Percentiles rank a stretch among this genome's conserved stretches.
Conservation (phyloP, 805 yeast genomes). For the Lipomyces mesembrius region DNA sequence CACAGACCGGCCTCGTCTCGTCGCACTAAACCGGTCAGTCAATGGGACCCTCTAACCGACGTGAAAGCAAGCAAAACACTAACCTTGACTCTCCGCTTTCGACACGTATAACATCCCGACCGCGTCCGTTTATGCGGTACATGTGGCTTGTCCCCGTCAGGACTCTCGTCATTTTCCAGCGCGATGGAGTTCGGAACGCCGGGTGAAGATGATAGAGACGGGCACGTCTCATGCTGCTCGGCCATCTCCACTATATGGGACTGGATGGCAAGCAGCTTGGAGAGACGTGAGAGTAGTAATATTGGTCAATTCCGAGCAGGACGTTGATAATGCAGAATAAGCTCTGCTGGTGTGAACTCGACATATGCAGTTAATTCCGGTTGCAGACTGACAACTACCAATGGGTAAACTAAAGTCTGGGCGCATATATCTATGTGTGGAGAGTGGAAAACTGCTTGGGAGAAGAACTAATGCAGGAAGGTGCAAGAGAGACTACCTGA, state of each 20-base stretch:
- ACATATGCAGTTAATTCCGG: not conserved
- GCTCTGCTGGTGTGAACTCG: not conserved
- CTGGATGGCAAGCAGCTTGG: not conserved
- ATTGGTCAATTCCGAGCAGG: not conserved
- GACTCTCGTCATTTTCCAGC: not conserved
- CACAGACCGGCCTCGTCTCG: constrained; percentile 30
- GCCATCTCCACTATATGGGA: not conserved
- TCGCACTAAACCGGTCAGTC: constrained; percentile 27
- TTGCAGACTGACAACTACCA: not conserved
- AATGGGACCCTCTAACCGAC: not conserved
- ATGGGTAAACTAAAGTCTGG: not conserved
- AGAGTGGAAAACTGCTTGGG: not conserved
- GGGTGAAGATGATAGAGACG: not conserved
- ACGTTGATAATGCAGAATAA: not conserved
- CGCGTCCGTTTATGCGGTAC: constrained; percentile 28
- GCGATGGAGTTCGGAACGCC: not conserved
- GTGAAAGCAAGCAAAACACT: not conserved
- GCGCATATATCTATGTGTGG: not conserved
- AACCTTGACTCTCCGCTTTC: constrained; percentile 35
- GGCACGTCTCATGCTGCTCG: not conserved
- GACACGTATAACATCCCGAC: constrained; percentile 35
- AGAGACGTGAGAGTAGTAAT: not conserved
- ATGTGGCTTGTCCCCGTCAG: not conserved
- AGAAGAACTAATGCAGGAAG: not conserved
- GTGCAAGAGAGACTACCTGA: not conserved